Base-by-base conservation (phyloP, 2,329 filamentous ascomycete species). In the Botrytis pseudocinerea region DNA sequence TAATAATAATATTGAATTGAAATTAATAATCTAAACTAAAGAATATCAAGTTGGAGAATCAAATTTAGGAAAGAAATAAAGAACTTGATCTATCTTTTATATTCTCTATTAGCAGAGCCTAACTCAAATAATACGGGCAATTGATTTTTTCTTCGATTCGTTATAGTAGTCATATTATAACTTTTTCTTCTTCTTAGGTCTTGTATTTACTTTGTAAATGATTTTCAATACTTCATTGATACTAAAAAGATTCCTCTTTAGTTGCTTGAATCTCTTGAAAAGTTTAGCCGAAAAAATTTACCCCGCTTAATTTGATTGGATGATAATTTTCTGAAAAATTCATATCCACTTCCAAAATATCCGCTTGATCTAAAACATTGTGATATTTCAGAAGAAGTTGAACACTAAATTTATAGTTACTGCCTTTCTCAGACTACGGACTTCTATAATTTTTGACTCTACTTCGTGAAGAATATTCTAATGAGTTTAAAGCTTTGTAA, bases 351-450 rank as follows among this genome's bases (percentile, higher is more conserved):
- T n/a, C 1, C 2, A 54, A 2, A 51, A n/a, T 14, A n/a, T 57
- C 0, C 14, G 28, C 9, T 18, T 32, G 16, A 18, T 32, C 2
- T 9, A 1, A 32, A 8, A 18, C 0, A 9, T 32, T 28, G 2
- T 57, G 1, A 18, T 18, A 8, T 4, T 25, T 18, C 1, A 28
- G 3, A 14, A 18, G 16, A 28, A 18, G 16, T 4, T 18, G 0
- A 18, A 57, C 2, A 5, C 51, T 54, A 32, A 0, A 8, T 57
- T 28, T 18, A 32, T 57, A 57, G 4, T 4, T 18, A 28, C 3
- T 3, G 1, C 4, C 16, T 2, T 18, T 57, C n/a, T 57, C n/a
- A 18, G n/a, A 57, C n/a, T 1, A 54, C 0, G 18, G 14, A 8
- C 12, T 54, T 28, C n/a, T 54, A 28, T 8, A 0, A 2, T 8